phyloP scores from a whole-genome alignment of 2,329 filamentous ascomycete genomes.

The Raffaelea arxii region DNA sequence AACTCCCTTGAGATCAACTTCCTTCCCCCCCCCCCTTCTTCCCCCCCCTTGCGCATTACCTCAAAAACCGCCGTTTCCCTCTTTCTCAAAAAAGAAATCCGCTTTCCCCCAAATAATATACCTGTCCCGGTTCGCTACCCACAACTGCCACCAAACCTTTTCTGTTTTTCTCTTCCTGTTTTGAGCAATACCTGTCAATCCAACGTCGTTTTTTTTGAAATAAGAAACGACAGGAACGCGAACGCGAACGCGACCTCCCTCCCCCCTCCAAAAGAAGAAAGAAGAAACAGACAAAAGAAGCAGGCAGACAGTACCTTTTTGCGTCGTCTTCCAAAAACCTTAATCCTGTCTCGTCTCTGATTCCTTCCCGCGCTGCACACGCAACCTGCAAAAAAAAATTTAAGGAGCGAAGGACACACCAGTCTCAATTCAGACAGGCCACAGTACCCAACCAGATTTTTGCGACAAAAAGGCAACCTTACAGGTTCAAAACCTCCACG shows the following conservation, averaged over 20 bases:
- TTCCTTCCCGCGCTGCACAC: not conserved
- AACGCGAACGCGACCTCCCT: no score
- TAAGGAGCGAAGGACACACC: constrained; percentile 22
- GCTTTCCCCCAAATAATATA: constrained; percentile 14
- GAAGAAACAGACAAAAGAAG: no score
- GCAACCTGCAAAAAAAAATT: not conserved
- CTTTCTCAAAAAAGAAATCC: constrained; percentile 12
- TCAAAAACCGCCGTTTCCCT: constrained; percentile 9
- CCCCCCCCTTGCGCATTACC: constrained; percentile 12
- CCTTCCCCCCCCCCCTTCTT: constrained; percentile 5
- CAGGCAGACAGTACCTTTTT: not conserved
- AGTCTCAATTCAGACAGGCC: constrained; percentile 34
- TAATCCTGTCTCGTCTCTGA: not conserved
- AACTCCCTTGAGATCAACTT: constrained; percentile 11
- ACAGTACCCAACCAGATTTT: constrained; percentile 44
- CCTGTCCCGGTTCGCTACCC: constrained; percentile 7
- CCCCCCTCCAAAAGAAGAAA: no score
- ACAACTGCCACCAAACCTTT: constrained; percentile 2
- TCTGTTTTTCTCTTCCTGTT: constrained; percentile 2
- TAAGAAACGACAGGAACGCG: not conserved
- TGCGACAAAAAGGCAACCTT: constrained; percentile 36
- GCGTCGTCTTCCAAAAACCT: no score
- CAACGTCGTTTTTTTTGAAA: not conserved
- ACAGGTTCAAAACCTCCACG: constrained; percentile 33
- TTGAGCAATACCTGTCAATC: no score